These are phyloP conservation scores for Spiraea crenata DNA, from an alignment of 331 rosid genomes.

Conservation along the genomic window DNA sequence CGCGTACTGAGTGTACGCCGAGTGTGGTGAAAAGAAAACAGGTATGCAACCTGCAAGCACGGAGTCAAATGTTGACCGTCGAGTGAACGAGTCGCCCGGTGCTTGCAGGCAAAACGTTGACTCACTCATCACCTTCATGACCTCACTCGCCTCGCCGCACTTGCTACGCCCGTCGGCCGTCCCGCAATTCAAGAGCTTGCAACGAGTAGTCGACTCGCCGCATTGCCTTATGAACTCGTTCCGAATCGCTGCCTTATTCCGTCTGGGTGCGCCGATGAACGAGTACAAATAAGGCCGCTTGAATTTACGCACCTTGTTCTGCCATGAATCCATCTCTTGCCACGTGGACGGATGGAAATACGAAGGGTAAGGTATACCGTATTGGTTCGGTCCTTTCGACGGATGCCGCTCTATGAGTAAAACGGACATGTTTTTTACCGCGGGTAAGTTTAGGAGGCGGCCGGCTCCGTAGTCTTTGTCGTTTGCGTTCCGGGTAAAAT, in stretches of 20 bases:
- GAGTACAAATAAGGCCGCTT: slow-evolving; percentile 57
- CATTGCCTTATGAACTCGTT: slow-evolving; percentile 56
- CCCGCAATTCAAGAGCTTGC: slow-evolving; percentile 47
- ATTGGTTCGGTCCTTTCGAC: slow-evolving; percentile 52
- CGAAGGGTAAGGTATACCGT: slow-evolving; percentile 80
- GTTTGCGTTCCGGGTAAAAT: slow-evolving; percentile 48
- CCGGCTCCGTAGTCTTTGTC: slow-evolving; percentile 67
- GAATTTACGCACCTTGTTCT: slow-evolving; percentile 23
- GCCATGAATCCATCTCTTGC: slow-evolving; percentile 47
- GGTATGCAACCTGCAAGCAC: slow-evolving; percentile 74
- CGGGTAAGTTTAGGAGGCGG: slow-evolving; percentile 47
- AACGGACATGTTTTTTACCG: slow-evolving; percentile 69
- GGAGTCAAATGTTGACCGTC: slow-evolving; percentile 80
- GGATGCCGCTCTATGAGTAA: slow-evolving; percentile 71
- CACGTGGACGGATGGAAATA: slow-evolving; percentile 59
- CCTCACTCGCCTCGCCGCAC: slow-evolving; percentile 48
- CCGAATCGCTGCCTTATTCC: slow-evolving; percentile 50
- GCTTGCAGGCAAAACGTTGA: slow-evolving; percentile 73
- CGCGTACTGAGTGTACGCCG: slow-evolving; percentile 75
- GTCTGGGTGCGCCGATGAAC: slow-evolving; percentile 63
- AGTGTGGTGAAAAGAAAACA: slow-evolving; percentile 70
- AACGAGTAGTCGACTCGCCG: slow-evolving; percentile 26
- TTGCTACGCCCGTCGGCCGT: neutral
- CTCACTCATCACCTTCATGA: slow-evolving; percentile 45
- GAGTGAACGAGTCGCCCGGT: slow-evolving; percentile 72